These are phyloP conservation scores for Naematelia encephala DNA, from an alignment of 768 basidiomycete genomes.

Conservation along the genomic window DNA sequence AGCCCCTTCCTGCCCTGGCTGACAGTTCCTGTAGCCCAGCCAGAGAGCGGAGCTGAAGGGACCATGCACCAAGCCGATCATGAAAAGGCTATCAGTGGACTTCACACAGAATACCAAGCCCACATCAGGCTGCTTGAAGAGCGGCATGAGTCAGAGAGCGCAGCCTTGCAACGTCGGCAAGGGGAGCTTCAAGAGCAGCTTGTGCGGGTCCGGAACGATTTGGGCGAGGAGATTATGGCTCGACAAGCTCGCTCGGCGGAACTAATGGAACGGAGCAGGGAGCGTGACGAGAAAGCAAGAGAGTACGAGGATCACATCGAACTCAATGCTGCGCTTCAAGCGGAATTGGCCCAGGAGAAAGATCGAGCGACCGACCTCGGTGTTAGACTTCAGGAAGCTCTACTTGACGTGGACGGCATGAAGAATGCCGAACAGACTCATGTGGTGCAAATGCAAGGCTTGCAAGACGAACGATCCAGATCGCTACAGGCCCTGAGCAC, in stretches of 20 bases:
- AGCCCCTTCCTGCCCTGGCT: background rate
- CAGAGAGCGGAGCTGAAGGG: background rate
- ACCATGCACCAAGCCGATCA: slow-evolving; percentile 51
- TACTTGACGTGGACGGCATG: slow-evolving; percentile 52
- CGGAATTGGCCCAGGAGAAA: slow-evolving; percentile 36
- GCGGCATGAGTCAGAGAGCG: slow-evolving; percentile 16
- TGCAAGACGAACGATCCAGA: slow-evolving; percentile 73
- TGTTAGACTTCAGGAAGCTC: slow-evolving; percentile 39
- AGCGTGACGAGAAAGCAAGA: slow-evolving; percentile 28
- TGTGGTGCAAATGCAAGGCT: slow-evolving; percentile 60
- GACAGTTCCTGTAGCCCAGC: slow-evolving; percentile 56
- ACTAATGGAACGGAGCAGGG: slow-evolving; percentile 23
- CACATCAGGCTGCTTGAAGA: slow-evolving; percentile 20
- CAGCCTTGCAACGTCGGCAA: slow-evolving; percentile 28
- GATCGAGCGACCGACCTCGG: slow-evolving; percentile 56
- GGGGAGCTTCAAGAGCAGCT: slow-evolving; percentile 39
- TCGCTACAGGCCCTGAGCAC: slow-evolving; percentile 70
- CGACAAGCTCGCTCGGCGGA: slow-evolving; percentile 40
- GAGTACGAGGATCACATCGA: slow-evolving; percentile 36
- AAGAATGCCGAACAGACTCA: slow-evolving; percentile 52
- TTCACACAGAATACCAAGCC: slow-evolving; percentile 52
- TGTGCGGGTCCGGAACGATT: slow-evolving; percentile 31
- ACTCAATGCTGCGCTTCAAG: slow-evolving; percentile 29
- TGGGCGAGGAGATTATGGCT: slow-evolving; percentile 39
- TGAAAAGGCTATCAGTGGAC: slow-evolving; percentile 53